Evolutionary conservation across 352 stramenopile species (phyloP).

Genomic region (Phytophthora parvispora): DNA sequence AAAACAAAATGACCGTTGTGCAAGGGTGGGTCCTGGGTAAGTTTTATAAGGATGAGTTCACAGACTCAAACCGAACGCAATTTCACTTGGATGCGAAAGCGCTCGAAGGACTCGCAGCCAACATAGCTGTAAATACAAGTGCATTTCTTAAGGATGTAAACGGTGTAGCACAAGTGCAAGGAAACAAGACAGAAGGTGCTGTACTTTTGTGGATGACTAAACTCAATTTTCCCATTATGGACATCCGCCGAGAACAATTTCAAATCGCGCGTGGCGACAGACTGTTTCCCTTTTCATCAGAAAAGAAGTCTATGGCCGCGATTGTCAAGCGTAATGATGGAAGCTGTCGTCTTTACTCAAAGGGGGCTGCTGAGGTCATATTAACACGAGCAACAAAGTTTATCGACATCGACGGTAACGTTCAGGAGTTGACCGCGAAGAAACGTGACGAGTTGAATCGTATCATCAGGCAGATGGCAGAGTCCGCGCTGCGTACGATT

Average conservation of each 20-base stretch:
- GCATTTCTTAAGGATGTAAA: conserved; percentile 73
- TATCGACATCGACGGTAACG: conserved; percentile 67
- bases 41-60: conserved; percentile 58
- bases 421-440: conserved; percentile 62
- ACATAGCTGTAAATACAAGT: conserved; percentile 81
- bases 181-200: conserved; percentile 89
- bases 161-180: conserved; percentile 53
- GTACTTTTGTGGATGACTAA: conserved; percentile 82
- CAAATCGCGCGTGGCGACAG: conserved; percentile 63
- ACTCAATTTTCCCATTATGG: conserved; percentile 69
- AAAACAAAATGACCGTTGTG: conserved; percentile 99
- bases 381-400: conserved; percentile 65
- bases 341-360: conserved; percentile 64
- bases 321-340: conserved; percentile 58
- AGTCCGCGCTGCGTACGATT: conserved; percentile 89
- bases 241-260: conserved; percentile 65
- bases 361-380: conserved; percentile 84
- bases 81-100: conserved; percentile 50
- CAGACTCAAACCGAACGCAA: conserved; percentile 13
- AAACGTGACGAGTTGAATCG: conserved; percentile 78
- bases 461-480: conserved; percentile 85
- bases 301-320: conserved; percentile 87
- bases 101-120: conserved; percentile 56
- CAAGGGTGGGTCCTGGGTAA: conserved; percentile 86
- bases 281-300: conserved; percentile 83